Evolutionary conservation across 768 basidiomycete species (phyloP), one percentile per base, ranked within the genome.

Genomic region (Epithele typhae): DNA sequence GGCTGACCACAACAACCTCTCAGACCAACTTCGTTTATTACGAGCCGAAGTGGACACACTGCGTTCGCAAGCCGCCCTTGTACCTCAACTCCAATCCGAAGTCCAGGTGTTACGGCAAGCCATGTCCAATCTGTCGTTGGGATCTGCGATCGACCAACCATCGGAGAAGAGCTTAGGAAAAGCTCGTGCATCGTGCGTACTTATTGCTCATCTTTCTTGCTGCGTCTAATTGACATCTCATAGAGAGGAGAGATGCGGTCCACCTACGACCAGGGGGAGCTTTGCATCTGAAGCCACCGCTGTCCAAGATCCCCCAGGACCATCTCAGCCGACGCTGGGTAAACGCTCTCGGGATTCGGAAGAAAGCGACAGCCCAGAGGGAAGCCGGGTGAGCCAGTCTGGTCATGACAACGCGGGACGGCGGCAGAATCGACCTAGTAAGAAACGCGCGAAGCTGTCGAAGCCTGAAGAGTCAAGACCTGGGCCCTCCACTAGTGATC

Each of bases 321-420:
- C 45, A 7, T 1, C 75, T 3, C 68, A 72, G 35, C 73, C 66
- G 18, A 67, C 71, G 24, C 70, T 87, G 15, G 85, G 86, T n/a
- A 88, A 87, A 60, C 78, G 82, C 25, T 75, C 71, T 41, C 72
- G 84, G 50, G 78, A 79, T 52, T 68, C 77, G 2, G 64, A 69
- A n/a, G n/a, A n/a, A n/a, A n/a, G n/a, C 8, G 66, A 70, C 10
- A 76, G 71, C 53, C 67, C 69, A 42, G 54, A 69, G 2, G 73
- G n/a, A 64, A 42, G 60, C 69, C 9, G 61, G 68, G 5, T 79
- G 77, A 45, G 64, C 65, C 22, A 71, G 62, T n/a, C 62, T 71
- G 45, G 62, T 19, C 71, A 73, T 49, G 61, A 55, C 17, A 75
- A 72, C 45, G 56, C 65, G 9, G 64, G 66, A n/a, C 68, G 59